Evolutionary conservation across 2,329 filamentous ascomycete genomes (phyloP), one percentile per base, ranked within the genome.

Genomic region (Leptographium lundbergii): DNA sequence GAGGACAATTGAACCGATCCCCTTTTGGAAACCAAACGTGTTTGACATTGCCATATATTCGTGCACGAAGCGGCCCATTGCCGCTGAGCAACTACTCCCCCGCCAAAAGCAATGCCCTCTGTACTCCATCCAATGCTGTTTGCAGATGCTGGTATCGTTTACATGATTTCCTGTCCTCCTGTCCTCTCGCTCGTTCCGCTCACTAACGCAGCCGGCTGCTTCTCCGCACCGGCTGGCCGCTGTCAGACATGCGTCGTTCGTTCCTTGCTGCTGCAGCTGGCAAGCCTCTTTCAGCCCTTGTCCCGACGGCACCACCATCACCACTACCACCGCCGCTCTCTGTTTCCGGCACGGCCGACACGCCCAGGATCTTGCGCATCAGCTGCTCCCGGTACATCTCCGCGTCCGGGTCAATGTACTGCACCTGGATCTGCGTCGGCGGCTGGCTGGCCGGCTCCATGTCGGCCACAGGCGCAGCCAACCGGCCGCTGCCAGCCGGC

Each of bases 331-430:
- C 13, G 36, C 36, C 32, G 10, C 13, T 39, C 14, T 14, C 14
- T 39, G 36, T 39, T 6, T 14, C 36, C 36, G 13, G 36, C 36
- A 29, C 27, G 17, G 17, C 42, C 36, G 48, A 47, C 45, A 57
- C 63, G 13, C 65, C 69, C 60, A 68, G 59, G 70, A 80, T 77
- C 62, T 73, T 74, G 57, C 67, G 74, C 71, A 79, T 73, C 22
- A 80, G 64, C 61, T 70, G 69, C 34, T 70, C 73, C 65, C 74
- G 76, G 57, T 70, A 70, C 60, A 71, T 68, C 61, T 73, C 69
- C 3, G 77, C 78, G 22, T 78, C 74, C 0, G 77, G 75, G 60
- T 81, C 77, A 5, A 75, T 71, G 59, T 82, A 83, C 60, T 74
- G 74, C 3, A 84, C 69, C 67, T 84, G 80, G 9, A 80, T 82